Conservation (phyloP, 73 alveolate genomes). For the Paramecium pentaurelia region DNA sequence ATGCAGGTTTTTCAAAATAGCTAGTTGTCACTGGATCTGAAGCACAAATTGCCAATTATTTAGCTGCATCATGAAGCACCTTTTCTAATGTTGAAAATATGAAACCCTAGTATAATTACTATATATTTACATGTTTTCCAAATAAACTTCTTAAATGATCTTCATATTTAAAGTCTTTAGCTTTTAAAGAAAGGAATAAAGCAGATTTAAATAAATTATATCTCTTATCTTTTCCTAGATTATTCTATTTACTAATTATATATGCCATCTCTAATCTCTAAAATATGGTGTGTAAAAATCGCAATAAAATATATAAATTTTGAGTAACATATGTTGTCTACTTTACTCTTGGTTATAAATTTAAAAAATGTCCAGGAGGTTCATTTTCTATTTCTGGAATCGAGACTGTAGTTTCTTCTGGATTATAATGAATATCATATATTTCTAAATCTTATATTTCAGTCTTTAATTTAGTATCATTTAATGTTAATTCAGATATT, state of each 20-base stretch:
- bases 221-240: neutral
- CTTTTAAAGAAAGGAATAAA: slow-evolving; percentile 1
- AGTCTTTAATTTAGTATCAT: neutral
- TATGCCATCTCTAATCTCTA: slow-evolving; percentile 34
- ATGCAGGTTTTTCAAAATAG: neutral
- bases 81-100: slow-evolving; percentile 29
- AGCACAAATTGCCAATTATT: neutral
- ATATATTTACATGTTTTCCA: neutral
- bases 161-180: slow-evolving; percentile 41
- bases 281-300: neutral
- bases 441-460: neutral
- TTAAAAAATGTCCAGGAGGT: neutral
- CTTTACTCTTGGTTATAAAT: neutral
- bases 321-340: neutral
- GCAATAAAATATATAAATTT: neutral
- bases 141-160: slow-evolving; percentile 42
- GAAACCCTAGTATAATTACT: neutral
- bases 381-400: neutral
- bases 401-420: neutral
- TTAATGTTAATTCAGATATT: neutral
- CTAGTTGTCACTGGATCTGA: neutral
- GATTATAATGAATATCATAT: slow-evolving; percentile 28
- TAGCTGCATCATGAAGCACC: slow-evolving; percentile 46
- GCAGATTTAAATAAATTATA: slow-evolving; percentile 34
- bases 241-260: neutral